These are phyloP conservation scores for Saccharomycopsis phalli DNA, from an alignment of 1,139 yeast species.

Conservation along the genomic window DNA sequence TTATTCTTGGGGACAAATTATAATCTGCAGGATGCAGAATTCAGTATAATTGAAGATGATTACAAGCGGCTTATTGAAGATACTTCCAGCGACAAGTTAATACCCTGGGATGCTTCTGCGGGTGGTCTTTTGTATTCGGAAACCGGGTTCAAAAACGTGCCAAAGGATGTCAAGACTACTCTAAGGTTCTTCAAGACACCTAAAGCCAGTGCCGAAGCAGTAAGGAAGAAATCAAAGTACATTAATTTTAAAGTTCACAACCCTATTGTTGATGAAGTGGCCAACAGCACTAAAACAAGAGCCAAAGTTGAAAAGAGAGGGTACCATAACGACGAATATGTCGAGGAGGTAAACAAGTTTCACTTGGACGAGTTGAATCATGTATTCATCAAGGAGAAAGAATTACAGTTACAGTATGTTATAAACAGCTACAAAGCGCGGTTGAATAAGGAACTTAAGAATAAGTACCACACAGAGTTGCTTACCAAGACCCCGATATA, in stretches of 20 bases:
- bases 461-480: slow-evolving; percentile 16
- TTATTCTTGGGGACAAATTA: slow-evolving; percentile 26
- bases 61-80: slow-evolving; percentile 19
- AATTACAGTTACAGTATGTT: slow-evolving; percentile 11
- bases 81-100: slow-evolving; percentile 20
- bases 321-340: background rate
- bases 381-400: slow-evolving; percentile 13
- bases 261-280: slow-evolving; percentile 17
- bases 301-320: background rate
- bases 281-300: background rate
- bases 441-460: slow-evolving; percentile 14
- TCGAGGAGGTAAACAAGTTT: background rate
- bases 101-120: slow-evolving; percentile 30
- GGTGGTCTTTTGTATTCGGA: slow-evolving; percentile 28
- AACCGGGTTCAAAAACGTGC: slow-evolving; percentile 26
- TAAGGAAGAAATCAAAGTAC: slow-evolving; percentile 5
- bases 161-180: slow-evolving; percentile 24
- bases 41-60: slow-evolving; percentile 20
- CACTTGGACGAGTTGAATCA: slow-evolving; percentile 6
- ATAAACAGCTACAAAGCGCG: slow-evolving; percentile 13
- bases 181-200: slow-evolving; percentile 25
- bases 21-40: slow-evolving; percentile 1
- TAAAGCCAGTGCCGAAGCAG: background rate
- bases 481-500: slow-evolving; percentile 15
- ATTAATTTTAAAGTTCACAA: slow-evolving; percentile 18